Conservation (phyloP, 2,329 filamentous ascomycete genomes). For the Epichloe sibirici region DNA sequence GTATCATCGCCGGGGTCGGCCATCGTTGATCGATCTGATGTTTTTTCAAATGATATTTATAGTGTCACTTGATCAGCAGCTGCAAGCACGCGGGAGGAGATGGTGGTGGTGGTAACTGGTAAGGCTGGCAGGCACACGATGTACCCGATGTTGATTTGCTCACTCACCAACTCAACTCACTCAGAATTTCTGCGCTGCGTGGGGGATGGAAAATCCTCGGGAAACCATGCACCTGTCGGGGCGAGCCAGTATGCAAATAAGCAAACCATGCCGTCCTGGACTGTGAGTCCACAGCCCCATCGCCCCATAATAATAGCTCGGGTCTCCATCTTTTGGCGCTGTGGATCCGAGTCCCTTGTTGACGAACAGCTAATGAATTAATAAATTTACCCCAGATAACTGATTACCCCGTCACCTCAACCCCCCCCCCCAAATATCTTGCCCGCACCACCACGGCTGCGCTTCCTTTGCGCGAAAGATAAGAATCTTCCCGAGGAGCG, state of each 20-base stretch:
- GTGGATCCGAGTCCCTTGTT: background rate
- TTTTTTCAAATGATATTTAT: background rate
- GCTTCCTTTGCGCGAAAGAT: background rate
- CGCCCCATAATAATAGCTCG: background rate
- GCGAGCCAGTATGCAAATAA: background rate
- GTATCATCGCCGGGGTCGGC: slow-evolving; percentile 69
- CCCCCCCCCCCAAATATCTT: background rate
- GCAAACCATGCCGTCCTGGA: background rate
- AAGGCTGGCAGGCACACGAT: background rate
- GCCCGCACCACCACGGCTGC: background rate
- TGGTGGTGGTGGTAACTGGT: background rate
- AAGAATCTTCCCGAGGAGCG: background rate
- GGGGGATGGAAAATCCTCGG: background rate
- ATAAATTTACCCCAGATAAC: background rate
- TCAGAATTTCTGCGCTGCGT: slow-evolving; percentile 1
- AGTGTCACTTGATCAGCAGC: background rate
- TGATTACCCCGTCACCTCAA: background rate
- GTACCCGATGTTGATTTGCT: background rate
- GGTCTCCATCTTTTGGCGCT: background rate
- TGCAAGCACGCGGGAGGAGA: background rate
- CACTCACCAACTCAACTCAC: background rate
- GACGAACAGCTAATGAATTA: background rate
- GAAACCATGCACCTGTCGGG: background rate
- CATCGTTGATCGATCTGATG: slow-evolving; percentile 38
- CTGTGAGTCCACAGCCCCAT: background rate